These are phyloP conservation scores for Yamadazyma oceani DNA, from an alignment of 1,139 yeast genomes.

Conservation along the genomic window DNA sequence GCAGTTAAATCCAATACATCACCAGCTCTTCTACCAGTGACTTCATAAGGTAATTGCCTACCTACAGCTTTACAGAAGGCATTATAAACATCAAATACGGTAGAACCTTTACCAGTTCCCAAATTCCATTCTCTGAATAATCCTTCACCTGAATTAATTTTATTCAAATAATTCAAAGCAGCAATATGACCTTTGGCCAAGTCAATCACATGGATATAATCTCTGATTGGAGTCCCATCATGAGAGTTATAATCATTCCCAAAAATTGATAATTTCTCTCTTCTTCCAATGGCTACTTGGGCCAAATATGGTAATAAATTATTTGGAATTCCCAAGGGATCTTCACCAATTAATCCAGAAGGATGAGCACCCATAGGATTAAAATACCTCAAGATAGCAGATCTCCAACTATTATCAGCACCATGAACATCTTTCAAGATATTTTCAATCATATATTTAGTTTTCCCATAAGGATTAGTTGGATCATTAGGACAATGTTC, in stretches of 20 bases:
- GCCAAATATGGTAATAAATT: conserved; percentile 74
- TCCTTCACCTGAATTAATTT: conserved; percentile 40
- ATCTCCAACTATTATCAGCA: conserved; percentile 51
- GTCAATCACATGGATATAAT: conserved; percentile 80
- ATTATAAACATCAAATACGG: conserved; percentile 70
- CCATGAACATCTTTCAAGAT: conserved; percentile 57
- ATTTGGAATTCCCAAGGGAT: conserved; percentile 76
- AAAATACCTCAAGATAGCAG: conserved; percentile 73
- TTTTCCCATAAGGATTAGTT: conserved; percentile 74
- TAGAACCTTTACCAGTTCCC: conserved; percentile 78
- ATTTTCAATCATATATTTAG: conserved; percentile 66
- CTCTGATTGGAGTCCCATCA: conserved; percentile 83
- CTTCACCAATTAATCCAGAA: conserved; percentile 77
- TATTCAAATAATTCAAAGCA: conserved; percentile 60
- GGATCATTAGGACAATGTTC: conserved; percentile 78
- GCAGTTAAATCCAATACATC: conserved; percentile 80
- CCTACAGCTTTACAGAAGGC: conserved; percentile 75
- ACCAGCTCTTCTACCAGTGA: conserved; percentile 70
- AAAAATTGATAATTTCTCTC: conserved; percentile 62
- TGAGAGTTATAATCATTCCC: conserved; percentile 69
- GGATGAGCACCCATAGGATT: conserved; percentile 89
- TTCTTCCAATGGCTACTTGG: conserved; percentile 74
- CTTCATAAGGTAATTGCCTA: conserved; percentile 60
- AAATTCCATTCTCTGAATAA: conserved; percentile 78
- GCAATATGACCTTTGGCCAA: conserved; percentile 80